These are phyloP conservation scores for Brassica nigra DNA, from an alignment of 345 rosid species.

Conservation along the genomic window DNA sequence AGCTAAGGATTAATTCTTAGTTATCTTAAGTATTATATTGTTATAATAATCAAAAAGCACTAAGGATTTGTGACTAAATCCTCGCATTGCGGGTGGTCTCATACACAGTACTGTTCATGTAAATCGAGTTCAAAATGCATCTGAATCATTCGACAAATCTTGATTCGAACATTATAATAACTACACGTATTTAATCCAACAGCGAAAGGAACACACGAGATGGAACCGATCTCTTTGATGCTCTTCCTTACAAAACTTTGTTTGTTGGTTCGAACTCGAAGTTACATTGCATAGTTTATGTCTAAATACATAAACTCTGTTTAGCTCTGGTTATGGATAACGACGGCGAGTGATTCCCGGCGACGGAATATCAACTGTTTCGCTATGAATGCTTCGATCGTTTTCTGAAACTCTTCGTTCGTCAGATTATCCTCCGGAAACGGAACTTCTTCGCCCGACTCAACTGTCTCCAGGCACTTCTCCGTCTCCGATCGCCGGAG, in stretches of 20 bases:
- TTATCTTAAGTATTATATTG: no score
- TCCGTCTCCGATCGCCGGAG: constrained; percentile 63
- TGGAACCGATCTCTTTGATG: neutral
- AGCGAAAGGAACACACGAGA: neutral
- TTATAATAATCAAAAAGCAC: no score
- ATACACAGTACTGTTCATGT: constrained; percentile 14
- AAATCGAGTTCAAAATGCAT: constrained; percentile 4
- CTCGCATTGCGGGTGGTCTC: neutral
- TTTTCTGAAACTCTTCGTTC: constrained; percentile 69
- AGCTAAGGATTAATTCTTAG: no score
- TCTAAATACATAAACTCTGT: neutral
- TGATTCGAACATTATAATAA: constrained; percentile 15
- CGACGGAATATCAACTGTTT: constrained; percentile 66
- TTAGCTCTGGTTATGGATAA: constrained; percentile 24
- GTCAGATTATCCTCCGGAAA: constrained; percentile 54
- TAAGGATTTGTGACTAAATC: no score
- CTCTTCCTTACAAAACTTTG: constrained; percentile 18
- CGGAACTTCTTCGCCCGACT: neutral
- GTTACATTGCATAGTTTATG: constrained; percentile 1
- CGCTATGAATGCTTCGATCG: constrained; percentile 71
- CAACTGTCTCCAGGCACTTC: constrained; percentile 30
- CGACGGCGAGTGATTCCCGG: constrained; percentile 38
- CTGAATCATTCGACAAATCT: constrained; percentile 13
- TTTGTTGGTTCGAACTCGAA: neutral
- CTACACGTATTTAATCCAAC: constrained; percentile 9